phyloP scores from a whole-genome alignment of 805 yeast species.

The Priceomyces melissophilus region DNA sequence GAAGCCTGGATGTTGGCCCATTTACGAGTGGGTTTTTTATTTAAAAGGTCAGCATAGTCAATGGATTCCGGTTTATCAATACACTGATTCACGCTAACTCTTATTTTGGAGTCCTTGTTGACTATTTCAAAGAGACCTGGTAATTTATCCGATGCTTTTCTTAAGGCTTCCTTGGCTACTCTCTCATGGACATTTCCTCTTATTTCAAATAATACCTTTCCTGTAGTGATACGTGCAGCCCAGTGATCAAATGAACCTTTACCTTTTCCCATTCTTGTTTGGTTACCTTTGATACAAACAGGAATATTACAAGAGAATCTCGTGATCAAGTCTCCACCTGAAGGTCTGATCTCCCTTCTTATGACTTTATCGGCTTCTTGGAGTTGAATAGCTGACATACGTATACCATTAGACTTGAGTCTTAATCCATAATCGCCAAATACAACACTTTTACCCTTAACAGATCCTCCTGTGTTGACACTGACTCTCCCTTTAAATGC shows the following conservation, averaged over 20 bases:
- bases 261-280: conserved; percentile 99
- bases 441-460: conserved; percentile 77
- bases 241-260: conserved; percentile 97
- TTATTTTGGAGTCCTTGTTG: conserved; percentile 56
- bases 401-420: conserved; percentile 80
- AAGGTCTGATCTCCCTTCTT: conserved; percentile 77
- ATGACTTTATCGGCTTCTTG: conserved; percentile 87
- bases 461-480: conserved; percentile 91
- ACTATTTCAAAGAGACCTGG: conserved; percentile 92
- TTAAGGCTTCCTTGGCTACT: conserved; percentile 83
- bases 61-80: conserved; percentile 43
- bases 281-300: conserved; percentile 94
- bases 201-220: conserved; percentile 86
- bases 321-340: conserved; percentile 71
- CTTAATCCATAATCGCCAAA: conserved; percentile 87
- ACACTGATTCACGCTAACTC: conserved; percentile 66
- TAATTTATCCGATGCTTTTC: conserved; percentile 86
- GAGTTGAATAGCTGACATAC: conserved; percentile 83
- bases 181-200: conserved; percentile 78
- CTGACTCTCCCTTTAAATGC: conserved; percentile 93
- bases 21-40: conserved; percentile 62
- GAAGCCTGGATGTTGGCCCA: conserved; percentile 53
- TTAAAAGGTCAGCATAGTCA: conserved; percentile 53
- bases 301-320: conserved; percentile 83
- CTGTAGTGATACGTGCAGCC: conserved; percentile 96